Evolutionary conservation across 129 eudicot species (phyloP).

Genomic region (Deinandra increscens): DNA sequence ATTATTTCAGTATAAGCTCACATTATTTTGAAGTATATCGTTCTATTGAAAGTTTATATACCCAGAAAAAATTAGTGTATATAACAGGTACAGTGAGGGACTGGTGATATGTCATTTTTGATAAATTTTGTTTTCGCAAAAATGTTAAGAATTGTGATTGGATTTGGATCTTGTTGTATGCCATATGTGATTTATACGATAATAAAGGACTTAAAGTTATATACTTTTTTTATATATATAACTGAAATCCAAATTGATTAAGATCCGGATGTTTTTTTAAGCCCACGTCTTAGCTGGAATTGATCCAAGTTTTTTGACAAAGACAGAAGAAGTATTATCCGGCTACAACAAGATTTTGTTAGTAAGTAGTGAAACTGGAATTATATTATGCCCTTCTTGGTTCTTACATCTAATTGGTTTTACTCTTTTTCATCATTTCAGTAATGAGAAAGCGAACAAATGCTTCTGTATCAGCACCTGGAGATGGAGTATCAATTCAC

Average conservation of each 20-base stretch:
- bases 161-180: not conserved
- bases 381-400: not conserved
- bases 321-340: conserved; percentile 10
- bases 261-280: not conserved
- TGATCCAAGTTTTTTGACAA: conserved; percentile 5
- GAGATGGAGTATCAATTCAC: conserved; percentile 23
- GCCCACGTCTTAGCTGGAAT: not conserved
- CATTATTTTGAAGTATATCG: not conserved
- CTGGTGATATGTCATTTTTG: not conserved
- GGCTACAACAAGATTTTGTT: not conserved
- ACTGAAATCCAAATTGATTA: not conserved
- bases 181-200: not conserved
- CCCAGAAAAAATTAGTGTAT: not conserved
- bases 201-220: not conserved
- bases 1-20: not conserved
- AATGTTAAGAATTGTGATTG: not conserved
- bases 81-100: not conserved
- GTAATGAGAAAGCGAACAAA: conserved; percentile 55
- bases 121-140: not conserved
- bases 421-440: conserved; percentile 11
- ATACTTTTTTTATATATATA: not conserved
- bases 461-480: conserved; percentile 21
- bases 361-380: not conserved
- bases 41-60: not conserved
- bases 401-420: conserved; percentile 1